Base-by-base conservation (phyloP, 805 yeast species). In the Lipomyces chichibuensis region DNA sequence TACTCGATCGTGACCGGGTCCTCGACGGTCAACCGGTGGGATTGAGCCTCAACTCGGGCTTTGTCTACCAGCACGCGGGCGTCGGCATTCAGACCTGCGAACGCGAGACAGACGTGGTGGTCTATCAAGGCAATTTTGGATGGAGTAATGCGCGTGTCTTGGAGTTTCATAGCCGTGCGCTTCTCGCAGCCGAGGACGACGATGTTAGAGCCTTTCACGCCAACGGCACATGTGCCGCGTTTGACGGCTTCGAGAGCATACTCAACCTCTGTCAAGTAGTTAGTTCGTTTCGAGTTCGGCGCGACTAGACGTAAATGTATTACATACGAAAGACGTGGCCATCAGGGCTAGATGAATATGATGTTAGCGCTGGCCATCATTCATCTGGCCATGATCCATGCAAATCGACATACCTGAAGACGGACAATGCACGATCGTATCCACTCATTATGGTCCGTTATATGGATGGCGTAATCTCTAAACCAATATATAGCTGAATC, bases 21-120 rank as follows among this genome's bases (percentile, higher is more conserved):
- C 77, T 94, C 99, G 75, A 94, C 84, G n/a, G 94, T 92, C 74
- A 95, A 84, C 77, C 90, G 86, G 80, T 93, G 97, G 17, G 96
- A 90, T 79, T 95, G 99, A 2, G 98, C 98, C 78, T 95, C 98
- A 32, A 94, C 89, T 75, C 98, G 86, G 13, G 99, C 98, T 80
- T 89, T 91, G 79, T 95, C 98, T 65, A 95, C 91, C 72, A 95
- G 84, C 65, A 95, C 88, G 77, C 99, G 86, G 20, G 98, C 97
- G 79, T 95, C 99, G n/a, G 99, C 99, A 79, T 93, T 94, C 77
- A 95, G 84, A 2, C 99, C 99, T 56, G 99, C 97, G 82, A 95
- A 95, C 60, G 97, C 96, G 75, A 95, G 84, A 72, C 92, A 88
- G 27, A 91, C 89, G 78, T 94, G 98, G 73, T 89, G 87, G 79